Percentiles rank a stretch among this genome's conserved stretches.
These are phyloP conservation scores for Penicillium olsonii DNA, from an alignment of 2,329 filamentous ascomycete species.

Conservation along the genomic window DNA sequence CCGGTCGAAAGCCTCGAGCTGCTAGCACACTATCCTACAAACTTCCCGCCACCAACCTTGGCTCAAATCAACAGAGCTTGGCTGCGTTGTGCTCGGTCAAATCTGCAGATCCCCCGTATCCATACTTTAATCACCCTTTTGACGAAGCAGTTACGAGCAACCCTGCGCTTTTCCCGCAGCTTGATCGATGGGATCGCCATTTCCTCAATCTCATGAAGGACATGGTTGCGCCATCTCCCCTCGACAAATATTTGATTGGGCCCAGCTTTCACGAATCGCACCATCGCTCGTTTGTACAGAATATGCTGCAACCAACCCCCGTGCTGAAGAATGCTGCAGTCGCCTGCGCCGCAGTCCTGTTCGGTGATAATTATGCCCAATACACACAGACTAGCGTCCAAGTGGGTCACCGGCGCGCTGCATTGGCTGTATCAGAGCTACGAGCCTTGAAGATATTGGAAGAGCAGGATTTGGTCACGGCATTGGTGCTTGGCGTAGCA, in stretches of 20 bases:
- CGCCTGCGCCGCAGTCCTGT: constrained; percentile 17
- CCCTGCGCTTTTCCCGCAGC: constrained; percentile 3
- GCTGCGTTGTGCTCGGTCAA: not conserved
- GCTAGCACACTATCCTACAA: constrained; percentile 11
- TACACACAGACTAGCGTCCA: constrained; percentile 3
- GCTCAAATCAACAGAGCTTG: not conserved
- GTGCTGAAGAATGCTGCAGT: constrained; percentile 15
- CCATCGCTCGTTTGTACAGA: constrained; percentile 15
- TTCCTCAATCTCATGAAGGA: constrained; percentile 22
- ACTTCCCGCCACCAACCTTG: constrained; percentile 7
- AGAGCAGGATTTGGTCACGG: constrained; percentile 12
- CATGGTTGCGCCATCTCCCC: constrained; percentile 10
- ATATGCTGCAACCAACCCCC: constrained; percentile 8
- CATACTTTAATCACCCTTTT: not conserved
- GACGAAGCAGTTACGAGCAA: constrained; percentile 13
- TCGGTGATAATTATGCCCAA: constrained; percentile 12
- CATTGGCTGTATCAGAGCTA: constrained; percentile 15
- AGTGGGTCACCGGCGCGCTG: constrained; percentile 16
- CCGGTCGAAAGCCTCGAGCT: constrained; percentile 12
- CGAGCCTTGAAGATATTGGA: constrained; percentile 10
- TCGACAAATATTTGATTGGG: constrained; percentile 18
- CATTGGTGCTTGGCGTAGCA: constrained; percentile 13
- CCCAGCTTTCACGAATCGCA: constrained; percentile 15
- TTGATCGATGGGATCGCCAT: constrained; percentile 17
- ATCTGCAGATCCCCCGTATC: not conserved